Evolutionary conservation across 1,284 basidiomycete genomes (phyloP), one percentile per base, ranked within the genome.

Genomic region (Phylloporus sp.): DNA sequence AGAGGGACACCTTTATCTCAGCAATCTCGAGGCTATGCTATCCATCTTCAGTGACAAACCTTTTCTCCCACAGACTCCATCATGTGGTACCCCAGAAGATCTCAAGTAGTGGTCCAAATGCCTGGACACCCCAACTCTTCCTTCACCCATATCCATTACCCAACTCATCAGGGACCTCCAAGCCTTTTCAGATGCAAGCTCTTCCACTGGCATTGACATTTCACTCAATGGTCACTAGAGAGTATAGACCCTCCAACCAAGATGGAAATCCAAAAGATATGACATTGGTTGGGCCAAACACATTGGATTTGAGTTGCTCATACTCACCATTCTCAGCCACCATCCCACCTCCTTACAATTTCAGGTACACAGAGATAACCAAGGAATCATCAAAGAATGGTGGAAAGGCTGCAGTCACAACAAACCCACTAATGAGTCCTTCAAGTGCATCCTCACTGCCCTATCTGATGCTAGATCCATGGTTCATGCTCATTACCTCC

Each of bases 341-440:
- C 10, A 15, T 1, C 39, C 10, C n/a, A 19, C 23, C 20, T 8
- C 8, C 49, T 8, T 53, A 1, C 37, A 15, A 15, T 23, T 56
- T 73, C 70, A 69, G 10, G 63, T 81, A 23, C 80, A 68, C 60
- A 75, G 83, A 0, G 81, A 85, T 75, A 85, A 84, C 72, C 57
- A 49, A 27, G 80, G 80, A 0, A 79, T 85, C 8, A 73, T 84
- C 19, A 76, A 85, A 65, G 83, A 80, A 0, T 85, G 81, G 83
- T 76, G 77, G 74, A 78, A 75, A 1, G 76, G 80, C 0, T n/a
- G 76, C 1, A 83, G 83, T 62, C 29, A 70, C 19, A 84, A 83
- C 70, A 1, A 7, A 0, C 58, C 60, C 0, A 68, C 71, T 60
- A 74, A 77, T 65, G 0, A 35, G 0, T 39, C 75, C n/a, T 75